phyloP scores from a whole-genome alignment of 306 rosid genomes.

The Lathyrus aphaca region DNA sequence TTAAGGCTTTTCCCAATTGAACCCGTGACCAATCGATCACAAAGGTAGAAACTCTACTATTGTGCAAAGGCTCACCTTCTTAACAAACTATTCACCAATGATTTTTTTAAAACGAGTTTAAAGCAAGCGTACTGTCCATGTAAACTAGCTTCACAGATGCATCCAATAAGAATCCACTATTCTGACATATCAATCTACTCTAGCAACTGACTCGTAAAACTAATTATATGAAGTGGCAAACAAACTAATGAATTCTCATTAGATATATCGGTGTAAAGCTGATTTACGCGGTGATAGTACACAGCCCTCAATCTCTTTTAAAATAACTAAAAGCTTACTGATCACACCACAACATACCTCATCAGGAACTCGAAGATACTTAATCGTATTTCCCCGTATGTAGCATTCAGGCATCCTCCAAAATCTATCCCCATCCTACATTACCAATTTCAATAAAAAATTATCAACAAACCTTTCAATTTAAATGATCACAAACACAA shows the following conservation, averaged over 20 bases:
- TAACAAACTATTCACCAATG: constrained; percentile 4
- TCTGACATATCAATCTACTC: not conserved
- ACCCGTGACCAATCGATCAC: constrained; percentile 6
- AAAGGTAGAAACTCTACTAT: not conserved
- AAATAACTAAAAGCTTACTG: not conserved
- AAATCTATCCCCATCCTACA: constrained; percentile 97
- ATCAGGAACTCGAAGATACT: constrained; percentile 97
- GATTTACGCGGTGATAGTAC: not conserved
- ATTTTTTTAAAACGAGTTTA: not conserved
- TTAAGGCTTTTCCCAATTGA: not conserved
- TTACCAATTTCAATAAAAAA: constrained; percentile 11
- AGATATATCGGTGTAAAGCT: not conserved
- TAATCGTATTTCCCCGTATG: constrained; percentile 93
- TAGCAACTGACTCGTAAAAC: not conserved
- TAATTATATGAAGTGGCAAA: not conserved
- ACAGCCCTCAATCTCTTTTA: not conserved
- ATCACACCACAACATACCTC: constrained; percentile 58
- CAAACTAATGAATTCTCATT: not conserved
- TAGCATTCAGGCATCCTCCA: constrained; percentile 99
- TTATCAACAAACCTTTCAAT: not conserved
- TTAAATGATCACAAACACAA: not conserved
- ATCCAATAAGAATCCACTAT: not conserved
- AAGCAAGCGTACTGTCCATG: not conserved
- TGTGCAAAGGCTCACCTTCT: constrained; percentile 12
- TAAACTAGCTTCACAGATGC: not conserved